Evolutionary conservation across 140 eudicot genomes (phyloP), one percentile per base, ranked within the genome.

Genomic region (Eryngium alpinum): DNA sequence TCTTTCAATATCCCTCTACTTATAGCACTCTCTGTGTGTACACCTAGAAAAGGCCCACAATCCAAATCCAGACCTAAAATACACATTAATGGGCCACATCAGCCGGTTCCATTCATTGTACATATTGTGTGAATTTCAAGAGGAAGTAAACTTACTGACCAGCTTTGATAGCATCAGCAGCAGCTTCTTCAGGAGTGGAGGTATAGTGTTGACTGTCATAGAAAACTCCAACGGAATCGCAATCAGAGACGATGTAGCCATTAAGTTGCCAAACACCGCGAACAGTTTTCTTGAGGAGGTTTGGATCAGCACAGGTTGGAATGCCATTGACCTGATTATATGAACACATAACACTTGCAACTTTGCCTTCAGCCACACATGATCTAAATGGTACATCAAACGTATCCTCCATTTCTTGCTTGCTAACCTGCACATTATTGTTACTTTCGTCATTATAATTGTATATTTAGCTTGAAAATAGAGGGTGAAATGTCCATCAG

Each of bases 231-330:
- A 93, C 96, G 0, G 98, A 90, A 83, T 93, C 98, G 19, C 98
- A 93, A 81, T 93, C 98, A 0, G 98, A 90, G 81, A 93, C 98
- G 22, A 93, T 93, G 81, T 93, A 90, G 84, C 98, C 97, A 34
- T 91, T 84, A 29, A 93, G 94, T 13, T 79, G 80, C 97, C 97
- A 93, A 33, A 88, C 88, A 5, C 94, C 97, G 38, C 97, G 93
- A 27, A 93, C 87, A 29, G 94, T 93, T 79, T 87, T 84, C 4
- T 87, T 86, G 56, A 93, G 97, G 75, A 93, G 97, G 59, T 90
- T 86, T 6, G 97, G 97, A 80, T 93, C 96, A 51, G 97, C 97
- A 65, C 97, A 93, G 38, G 97, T 88, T 1, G 97, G 97, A 71
- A 93, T 81, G 56, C 97, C 97, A 34, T 93, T 93, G 78, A 93